Evolutionary conservation across 257 asterid genomes (phyloP), one percentile per base, ranked within the genome.

Genomic region (Dorcoceras hygrometricum): DNA sequence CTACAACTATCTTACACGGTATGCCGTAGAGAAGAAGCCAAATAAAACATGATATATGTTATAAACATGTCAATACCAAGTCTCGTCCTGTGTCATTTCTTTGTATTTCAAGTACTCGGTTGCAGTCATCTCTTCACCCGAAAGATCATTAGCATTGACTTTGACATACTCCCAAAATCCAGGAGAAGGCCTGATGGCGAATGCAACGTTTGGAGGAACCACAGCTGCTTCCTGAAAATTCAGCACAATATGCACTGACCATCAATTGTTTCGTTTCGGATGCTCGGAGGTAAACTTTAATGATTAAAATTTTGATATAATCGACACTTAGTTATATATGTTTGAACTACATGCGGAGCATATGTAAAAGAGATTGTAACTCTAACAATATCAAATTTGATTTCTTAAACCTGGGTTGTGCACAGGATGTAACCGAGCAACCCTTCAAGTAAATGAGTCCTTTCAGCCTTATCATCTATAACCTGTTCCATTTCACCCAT

Each of bases 91-190:
- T 3, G 81, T 79, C 80, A 77, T 83, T 85, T 92, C 98, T 75
- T 89, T 89, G 77, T 66, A 87, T 78, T 87, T 90, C 86, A 92
- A 67, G 90, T 83, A 92, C 20, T 92, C 96, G 1, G 84, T 80
- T 20, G 82, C 69, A 5, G 98, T 80, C 61, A 89, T 82, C 29
- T 89, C 93, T 55, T 89, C 97, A 4, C 87, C 97, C 1, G 97
- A 83, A 54, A 92, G 88, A 72, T 92, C 96, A 75, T 76, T 79
- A 2, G 93, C 90, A 65, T 78, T 73, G 23, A 92, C 97, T 78
- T 84, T 92, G 50, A 92, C 91, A 11, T 79, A 84, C 83, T 92
- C 98, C 98, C 98, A 92, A 48, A 82, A 79, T 28, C 98, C 98
- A 0, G 98, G 97, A 66, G 89, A 82, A 2, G 95, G 97, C 70